Percentiles rank a stretch among this genome's conserved stretches.
Conservation (phyloP, 768 basidiomycete species). For the Russula sp. region DNA sequence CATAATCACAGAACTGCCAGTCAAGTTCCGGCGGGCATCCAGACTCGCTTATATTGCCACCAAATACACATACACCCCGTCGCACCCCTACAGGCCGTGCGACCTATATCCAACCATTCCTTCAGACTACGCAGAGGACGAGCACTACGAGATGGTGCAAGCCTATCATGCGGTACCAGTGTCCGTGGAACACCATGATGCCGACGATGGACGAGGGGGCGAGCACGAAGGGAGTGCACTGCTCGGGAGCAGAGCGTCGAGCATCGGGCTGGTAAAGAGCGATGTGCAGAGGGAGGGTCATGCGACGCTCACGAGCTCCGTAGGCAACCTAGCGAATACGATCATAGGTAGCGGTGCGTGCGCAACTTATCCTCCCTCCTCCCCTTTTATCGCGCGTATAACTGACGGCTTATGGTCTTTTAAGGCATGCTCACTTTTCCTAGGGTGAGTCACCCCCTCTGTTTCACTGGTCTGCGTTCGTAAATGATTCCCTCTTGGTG, state of each 20-base stretch:
- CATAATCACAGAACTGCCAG: no score
- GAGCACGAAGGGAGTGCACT: conserved; percentile 53
- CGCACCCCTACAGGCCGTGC: neutral
- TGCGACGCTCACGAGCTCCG: conserved; percentile 58
- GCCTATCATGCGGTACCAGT: conserved; percentile 52
- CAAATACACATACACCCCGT: neutral
- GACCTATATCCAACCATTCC: neutral
- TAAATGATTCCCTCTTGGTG: neutral
- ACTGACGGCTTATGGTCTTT: neutral
- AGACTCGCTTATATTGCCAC: neutral
- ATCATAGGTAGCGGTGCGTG: conserved; percentile 83
- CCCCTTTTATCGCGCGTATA: neutral
- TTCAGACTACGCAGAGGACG: conserved; percentile 16
- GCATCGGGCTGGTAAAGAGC: conserved; percentile 20
- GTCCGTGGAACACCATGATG: conserved; percentile 27
- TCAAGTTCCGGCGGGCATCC: no score
- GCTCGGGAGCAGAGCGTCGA: conserved; percentile 38
- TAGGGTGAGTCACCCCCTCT: conserved; percentile 40
- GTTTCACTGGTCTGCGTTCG: neutral
- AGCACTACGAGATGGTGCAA: conserved; percentile 55
- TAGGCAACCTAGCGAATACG: conserved; percentile 81
- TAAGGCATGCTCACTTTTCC: conserved; percentile 87
- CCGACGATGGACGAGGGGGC: conserved; percentile 27
- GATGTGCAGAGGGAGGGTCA: conserved; percentile 47
- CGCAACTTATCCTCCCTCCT: neutral